Evolutionary conservation across 148 eudicot genomes (phyloP).

Genomic region (Cornus suecica): DNA sequence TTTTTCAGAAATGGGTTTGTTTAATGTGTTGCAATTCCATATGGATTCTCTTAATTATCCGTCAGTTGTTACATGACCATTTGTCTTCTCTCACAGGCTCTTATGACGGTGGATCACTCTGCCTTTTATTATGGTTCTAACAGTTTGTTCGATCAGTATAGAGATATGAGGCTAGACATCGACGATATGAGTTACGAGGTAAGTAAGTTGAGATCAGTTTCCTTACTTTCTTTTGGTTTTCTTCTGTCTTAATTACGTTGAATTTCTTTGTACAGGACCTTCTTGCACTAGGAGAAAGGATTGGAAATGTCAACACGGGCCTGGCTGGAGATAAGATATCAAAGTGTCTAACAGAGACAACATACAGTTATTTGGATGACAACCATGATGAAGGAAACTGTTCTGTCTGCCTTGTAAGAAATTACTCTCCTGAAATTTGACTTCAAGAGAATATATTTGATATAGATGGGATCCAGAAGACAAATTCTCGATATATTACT

Average conservation of each 20-base stretch:
- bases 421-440: background rate
- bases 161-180: slow-evolving; percentile 47
- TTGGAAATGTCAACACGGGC: slow-evolving; percentile 45
- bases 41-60: background rate
- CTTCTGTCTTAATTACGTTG: background rate
- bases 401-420: slow-evolving; percentile 39
- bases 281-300: slow-evolving; percentile 41
- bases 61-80: background rate
- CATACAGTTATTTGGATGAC: slow-evolving; percentile 5
- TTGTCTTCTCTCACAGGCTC: slow-evolving; percentile 15
- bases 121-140: slow-evolving; percentile 24
- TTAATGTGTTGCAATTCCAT: background rate
- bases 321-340: slow-evolving; percentile 29
- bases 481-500: background rate
- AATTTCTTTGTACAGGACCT: slow-evolving; percentile 34
- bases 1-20: background rate
- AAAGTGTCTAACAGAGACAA: slow-evolving; percentile 21
- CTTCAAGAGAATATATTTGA: background rate
- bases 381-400: slow-evolving; percentile 20
- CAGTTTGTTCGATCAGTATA: slow-evolving; percentile 30
- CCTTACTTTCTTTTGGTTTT: background rate
- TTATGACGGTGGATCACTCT: slow-evolving; percentile 24
- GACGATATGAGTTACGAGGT: slow-evolving; percentile 54
- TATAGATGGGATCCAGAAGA: background rate
- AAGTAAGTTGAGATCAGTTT: background rate